Evolutionary conservation across 306 rosid species (phyloP), one percentile per base, ranked within the genome.

Genomic region (Gleditsia sinensis): DNA sequence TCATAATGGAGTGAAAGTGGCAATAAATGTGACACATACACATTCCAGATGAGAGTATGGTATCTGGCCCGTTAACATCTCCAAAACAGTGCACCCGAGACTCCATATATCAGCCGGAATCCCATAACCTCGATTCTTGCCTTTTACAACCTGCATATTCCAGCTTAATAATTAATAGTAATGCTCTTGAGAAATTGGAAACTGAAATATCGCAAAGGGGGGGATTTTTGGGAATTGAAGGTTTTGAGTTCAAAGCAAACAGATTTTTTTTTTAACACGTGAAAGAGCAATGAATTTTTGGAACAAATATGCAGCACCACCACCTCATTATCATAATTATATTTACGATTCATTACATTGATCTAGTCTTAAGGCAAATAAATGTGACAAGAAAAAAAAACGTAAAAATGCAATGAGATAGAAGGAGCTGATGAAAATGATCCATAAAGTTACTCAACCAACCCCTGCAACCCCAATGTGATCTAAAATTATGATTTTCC

Each of bases 41-140:
- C 79, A 42, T 82, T 89, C 98, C 16, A 89, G 60, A 46, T 82
- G 84, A 32, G 81, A 71, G 64, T 94, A 94, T 0, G 98, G 98
- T 72, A 94, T n/a, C 78, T 75, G 36, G 40, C 86, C 82, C 0
- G 97, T 91, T 72, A 89, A 80, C 98, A 94, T 88, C 92, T 94
- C 97, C 86, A 94, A 81, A 54, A 94, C 98, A 27, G 98, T 94
- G 81, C 98, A 94, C 53, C 98, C 98, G 78, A 94, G 89, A 83
- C 98, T 94, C 98, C 98, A 94, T 59, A 94, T 88, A 81, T 94
- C 98, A 63, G 98, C 98, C 0, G 98, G 91, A 81, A 91, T 86
- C 67, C 98, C 98, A 54, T 94, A 94, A 37, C 94, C 97, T 79
- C 75, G 83, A 34, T 68, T 68, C 80, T 69, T 91, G 59, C 94